Conservation (phyloP, 192 early-diverging fungal genomes). For the Rhizoclosmatium globosum region DNA sequence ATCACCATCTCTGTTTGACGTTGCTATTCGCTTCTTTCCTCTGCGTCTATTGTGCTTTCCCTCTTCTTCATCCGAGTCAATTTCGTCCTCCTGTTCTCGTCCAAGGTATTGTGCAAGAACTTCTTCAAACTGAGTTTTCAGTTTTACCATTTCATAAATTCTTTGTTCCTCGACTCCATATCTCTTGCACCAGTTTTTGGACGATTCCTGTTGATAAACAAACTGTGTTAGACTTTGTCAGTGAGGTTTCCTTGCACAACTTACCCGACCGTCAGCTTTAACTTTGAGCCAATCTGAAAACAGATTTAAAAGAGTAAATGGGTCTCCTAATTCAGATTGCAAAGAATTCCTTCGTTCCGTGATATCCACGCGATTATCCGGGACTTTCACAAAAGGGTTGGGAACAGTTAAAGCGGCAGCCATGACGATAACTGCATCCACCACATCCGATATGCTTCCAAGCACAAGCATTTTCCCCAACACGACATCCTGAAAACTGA, state of each 20-base stretch:
- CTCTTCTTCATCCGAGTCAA: conserved; percentile 31
- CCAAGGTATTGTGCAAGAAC: conserved; percentile 57
- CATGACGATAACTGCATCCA: conserved; percentile 63
- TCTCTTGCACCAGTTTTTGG: conserved; percentile 64
- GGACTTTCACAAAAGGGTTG: conserved; percentile 63
- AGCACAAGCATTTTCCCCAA: conserved; percentile 75
- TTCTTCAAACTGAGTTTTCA: conserved; percentile 71
- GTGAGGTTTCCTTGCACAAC: neutral
- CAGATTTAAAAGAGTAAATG: conserved; percentile 70
- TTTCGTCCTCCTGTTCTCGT: conserved; percentile 29
- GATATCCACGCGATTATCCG: conserved; percentile 59
- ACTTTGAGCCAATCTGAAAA: conserved; percentile 67
- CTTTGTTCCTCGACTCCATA: conserved; percentile 77
- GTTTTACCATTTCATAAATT: conserved; percentile 75
- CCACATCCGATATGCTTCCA: conserved; percentile 57
- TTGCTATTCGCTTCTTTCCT: neutral
- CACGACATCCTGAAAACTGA: conserved; percentile 50
- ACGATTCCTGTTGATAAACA: conserved; percentile 49
- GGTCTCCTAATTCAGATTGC: conserved; percentile 67
- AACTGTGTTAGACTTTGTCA: conserved; percentile 13
- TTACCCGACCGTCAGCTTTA: conserved; percentile 59
- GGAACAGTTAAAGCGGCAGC: conserved; percentile 74
- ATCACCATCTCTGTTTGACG: neutral
- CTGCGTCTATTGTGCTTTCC: neutral
- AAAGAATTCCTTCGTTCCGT: conserved; percentile 59